A percentile compares a stretch with the other conserved stretches of the same genome.
Evolutionary conservation across 106 monocot species (phyloP).

Genomic region (Phalaenopsis aphrodite): DNA sequence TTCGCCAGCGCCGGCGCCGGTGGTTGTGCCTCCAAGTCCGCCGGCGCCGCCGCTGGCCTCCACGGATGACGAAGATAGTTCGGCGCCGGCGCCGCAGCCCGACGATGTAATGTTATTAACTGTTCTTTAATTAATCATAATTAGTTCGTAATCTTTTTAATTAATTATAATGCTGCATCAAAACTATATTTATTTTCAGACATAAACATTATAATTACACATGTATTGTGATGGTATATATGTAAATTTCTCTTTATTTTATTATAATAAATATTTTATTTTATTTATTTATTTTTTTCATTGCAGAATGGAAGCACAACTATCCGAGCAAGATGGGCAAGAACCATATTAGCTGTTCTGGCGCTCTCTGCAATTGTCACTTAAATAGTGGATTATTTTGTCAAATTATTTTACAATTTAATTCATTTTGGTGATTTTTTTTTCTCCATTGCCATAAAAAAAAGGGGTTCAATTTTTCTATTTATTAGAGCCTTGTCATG

Average conservation of each 20-base stretch:
- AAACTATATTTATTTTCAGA: too few relatives aligned
- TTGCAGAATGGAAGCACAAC: constrained; percentile 29
- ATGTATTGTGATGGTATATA: too few relatives aligned
- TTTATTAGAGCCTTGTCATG: neutral
- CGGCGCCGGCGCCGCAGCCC: constrained; percentile 30
- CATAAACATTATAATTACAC: too few relatives aligned
- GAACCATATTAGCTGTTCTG: constrained; percentile 15
- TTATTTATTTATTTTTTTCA: neutral
- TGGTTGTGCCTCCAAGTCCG: constrained; percentile 35
- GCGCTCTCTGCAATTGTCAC: constrained; percentile 6
- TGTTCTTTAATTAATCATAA: too few relatives aligned
- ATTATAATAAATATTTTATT: too few relatives aligned
- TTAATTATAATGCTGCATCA: too few relatives aligned
- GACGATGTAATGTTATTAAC: constrained; percentile 17
- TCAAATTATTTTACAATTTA: neutral
- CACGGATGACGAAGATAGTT: constrained; percentile 13
- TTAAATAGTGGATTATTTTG: neutral
- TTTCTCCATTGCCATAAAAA: neutral
- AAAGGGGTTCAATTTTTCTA: neutral
- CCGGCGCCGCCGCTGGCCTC: constrained; percentile 36
- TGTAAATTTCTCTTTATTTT: too few relatives aligned
- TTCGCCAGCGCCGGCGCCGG: constrained; percentile 34
- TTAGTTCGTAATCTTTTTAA: too few relatives aligned
- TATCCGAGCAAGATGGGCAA: constrained; percentile 7
- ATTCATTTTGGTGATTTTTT: neutral